Percentiles rank a stretch among this genome's conserved stretches.
phyloP scores from a whole-genome alignment of 129 eudicot genomes.

The Sambucus nigra region DNA sequence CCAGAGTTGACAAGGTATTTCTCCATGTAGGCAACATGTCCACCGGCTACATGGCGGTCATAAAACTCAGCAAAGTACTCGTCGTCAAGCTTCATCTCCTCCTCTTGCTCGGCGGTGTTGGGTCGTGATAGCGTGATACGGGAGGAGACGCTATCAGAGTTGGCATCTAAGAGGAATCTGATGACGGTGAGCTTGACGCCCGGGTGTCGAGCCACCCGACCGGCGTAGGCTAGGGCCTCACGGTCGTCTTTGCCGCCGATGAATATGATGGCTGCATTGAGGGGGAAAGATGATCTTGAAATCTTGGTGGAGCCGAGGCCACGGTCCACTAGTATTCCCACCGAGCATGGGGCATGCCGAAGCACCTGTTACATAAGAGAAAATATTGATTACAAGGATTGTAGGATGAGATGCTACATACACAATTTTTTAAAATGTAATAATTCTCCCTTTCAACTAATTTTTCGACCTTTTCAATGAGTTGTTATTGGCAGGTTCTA shows the following conservation, averaged over 20 bases:
- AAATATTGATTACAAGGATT: too few relatives aligned
- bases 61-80: slow-evolving; percentile 84
- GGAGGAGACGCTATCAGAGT: slow-evolving; percentile 43
- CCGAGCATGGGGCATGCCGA: slow-evolving; percentile 79
- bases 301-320: slow-evolving; percentile 61
- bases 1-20: slow-evolving; percentile 75
- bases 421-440: too few relatives aligned
- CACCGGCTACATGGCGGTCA: slow-evolving; percentile 65
- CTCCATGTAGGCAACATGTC: slow-evolving; percentile 71
- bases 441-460: too few relatives aligned
- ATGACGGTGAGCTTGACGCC: slow-evolving; percentile 85
- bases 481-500: too few relatives aligned
- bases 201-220: slow-evolving; percentile 67
- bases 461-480: too few relatives aligned
- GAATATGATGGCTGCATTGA: slow-evolving; percentile 59
- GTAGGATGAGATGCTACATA: too few relatives aligned
- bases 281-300: slow-evolving; percentile 27
- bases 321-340: slow-evolving; percentile 74
- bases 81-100: slow-evolving; percentile 78
- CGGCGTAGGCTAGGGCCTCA: slow-evolving; percentile 76
- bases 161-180: slow-evolving; percentile 59
- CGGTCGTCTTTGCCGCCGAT: slow-evolving; percentile 92
- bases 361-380: slow-evolving; percentile 32
- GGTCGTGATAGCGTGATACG: slow-evolving; percentile 31
- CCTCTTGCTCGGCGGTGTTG: slow-evolving; percentile 54